These are phyloP conservation scores for Porogramme epimiltina DNA, from an alignment of 1,284 basidiomycete species.

Conservation along the genomic window DNA sequence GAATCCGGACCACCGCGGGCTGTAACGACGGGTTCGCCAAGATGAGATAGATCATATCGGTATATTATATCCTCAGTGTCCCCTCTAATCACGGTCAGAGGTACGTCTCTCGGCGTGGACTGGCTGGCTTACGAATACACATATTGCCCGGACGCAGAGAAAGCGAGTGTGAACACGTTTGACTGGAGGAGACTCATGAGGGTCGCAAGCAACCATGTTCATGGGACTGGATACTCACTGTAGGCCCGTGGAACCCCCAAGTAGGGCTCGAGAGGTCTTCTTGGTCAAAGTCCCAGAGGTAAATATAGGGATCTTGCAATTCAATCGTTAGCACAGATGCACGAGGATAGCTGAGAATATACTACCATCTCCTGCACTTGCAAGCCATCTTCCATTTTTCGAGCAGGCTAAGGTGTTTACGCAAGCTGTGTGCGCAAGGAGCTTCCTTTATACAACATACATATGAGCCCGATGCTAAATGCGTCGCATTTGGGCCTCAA, in stretches of 20 bases:
- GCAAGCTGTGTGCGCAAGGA: constrained; percentile 65
- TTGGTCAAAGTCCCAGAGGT: constrained; percentile 73
- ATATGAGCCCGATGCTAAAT: not conserved
- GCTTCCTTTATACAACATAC: constrained; percentile 42
- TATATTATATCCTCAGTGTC: constrained; percentile 61
- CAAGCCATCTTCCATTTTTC: constrained; percentile 65
- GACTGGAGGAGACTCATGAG: constrained; percentile 39
- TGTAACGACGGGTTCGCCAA: constrained; percentile 3
- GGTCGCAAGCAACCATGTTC: not conserved
- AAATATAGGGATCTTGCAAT: constrained; percentile 54
- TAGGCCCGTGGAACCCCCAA: constrained; percentile 42
- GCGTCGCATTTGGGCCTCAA: not conserved
- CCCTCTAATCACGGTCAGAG: constrained; percentile 43
- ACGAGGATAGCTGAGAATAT: not conserved
- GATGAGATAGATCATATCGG: constrained; percentile 53
- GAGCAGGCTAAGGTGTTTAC: constrained; percentile 74
- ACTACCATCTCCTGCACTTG: constrained; percentile 76
- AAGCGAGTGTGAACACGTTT: constrained; percentile 70
- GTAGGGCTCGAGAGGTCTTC: constrained; percentile 53
- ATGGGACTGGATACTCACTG: constrained; percentile 27
- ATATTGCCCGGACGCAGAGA: constrained; percentile 63
- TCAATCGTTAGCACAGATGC: not conserved
- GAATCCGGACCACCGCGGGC: not conserved
- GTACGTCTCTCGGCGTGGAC: not conserved
- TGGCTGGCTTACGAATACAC: constrained; percentile 57